These are phyloP conservation scores for Suillus paluster DNA, from an alignment of 768 basidiomycete species.

Conservation along the genomic window DNA sequence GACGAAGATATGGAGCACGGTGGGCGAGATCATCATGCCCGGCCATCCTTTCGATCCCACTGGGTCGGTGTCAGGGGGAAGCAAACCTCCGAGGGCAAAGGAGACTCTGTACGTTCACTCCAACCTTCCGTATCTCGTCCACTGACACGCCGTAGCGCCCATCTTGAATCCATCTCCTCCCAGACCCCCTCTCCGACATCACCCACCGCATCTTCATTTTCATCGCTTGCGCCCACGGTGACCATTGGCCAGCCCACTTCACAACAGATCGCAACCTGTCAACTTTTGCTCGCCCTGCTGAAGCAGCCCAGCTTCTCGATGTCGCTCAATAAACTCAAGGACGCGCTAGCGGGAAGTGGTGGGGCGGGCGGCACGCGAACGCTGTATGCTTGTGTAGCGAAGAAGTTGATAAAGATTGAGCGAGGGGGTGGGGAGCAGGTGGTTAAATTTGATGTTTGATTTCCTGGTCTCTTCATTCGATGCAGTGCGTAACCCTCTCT, in stretches of 20 bases:
- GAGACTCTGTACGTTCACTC: slow-evolving; percentile 60
- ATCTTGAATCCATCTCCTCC: slow-evolving; percentile 59
- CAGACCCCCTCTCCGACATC: slow-evolving; percentile 57
- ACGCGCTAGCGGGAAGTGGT: slow-evolving; percentile 48
- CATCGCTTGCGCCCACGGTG: slow-evolving; percentile 44
- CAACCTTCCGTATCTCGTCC: slow-evolving; percentile 6
- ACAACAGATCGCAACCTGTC: slow-evolving; percentile 75
- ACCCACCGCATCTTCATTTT: slow-evolving; percentile 58
- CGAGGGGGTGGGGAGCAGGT: slow-evolving; percentile 75
- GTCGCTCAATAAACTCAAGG: slow-evolving; percentile 66
- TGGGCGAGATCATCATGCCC: slow-evolving; percentile 67
- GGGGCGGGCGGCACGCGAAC: slow-evolving; percentile 60
- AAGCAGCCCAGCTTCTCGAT: slow-evolving; percentile 57
- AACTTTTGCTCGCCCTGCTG: slow-evolving; percentile 65
- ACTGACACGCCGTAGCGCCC: slow-evolving; percentile 42
- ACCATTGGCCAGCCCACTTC: slow-evolving; percentile 49
- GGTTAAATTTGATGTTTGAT: slow-evolving; percentile 68
- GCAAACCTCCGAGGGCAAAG: slow-evolving; percentile 54
- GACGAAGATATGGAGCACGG: slow-evolving; percentile 71
- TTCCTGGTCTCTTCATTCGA: not conserved
- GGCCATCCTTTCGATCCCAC: slow-evolving; percentile 47
- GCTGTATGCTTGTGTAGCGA: slow-evolving; percentile 81
- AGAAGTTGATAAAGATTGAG: slow-evolving; percentile 77
- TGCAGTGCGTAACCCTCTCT: not conserved
- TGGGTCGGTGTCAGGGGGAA: slow-evolving; percentile 29